phyloP scores from a whole-genome alignment of 495 filamentous ascomycete species.

The Letharia columbiana region DNA sequence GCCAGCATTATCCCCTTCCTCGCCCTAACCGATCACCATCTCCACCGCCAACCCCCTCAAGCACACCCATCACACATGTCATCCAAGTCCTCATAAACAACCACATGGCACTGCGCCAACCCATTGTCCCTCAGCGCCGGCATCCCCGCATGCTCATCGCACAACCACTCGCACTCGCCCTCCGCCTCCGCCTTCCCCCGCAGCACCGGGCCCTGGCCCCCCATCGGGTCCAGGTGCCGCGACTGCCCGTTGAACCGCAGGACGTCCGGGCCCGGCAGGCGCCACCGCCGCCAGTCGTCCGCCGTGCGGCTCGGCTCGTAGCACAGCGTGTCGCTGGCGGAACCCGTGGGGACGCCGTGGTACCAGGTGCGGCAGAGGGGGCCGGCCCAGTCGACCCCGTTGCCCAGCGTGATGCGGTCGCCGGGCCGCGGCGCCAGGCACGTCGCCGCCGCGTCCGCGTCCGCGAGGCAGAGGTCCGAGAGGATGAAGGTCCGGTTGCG shows the following conservation, averaged over 20 bases:
- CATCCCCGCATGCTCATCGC: neutral
- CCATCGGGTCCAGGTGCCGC: neutral
- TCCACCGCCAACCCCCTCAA: too few relatives aligned
- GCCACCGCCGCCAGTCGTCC: neutral
- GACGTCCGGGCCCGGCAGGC: neutral
- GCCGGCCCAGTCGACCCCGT: neutral
- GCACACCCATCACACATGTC: constrained; percentile 4
- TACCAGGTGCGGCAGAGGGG: neutral
- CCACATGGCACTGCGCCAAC: neutral
- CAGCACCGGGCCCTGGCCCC: neutral
- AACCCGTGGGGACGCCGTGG: fast-evolving
- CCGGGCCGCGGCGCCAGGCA: neutral
- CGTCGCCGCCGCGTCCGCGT: neutral
- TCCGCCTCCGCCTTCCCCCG: neutral
- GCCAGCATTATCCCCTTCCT: too few relatives aligned
- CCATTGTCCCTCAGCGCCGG: neutral
- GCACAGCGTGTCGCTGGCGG: neutral
- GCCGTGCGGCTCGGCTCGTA: neutral
- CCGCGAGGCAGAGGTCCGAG: neutral
- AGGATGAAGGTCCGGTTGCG: constrained; percentile 4
- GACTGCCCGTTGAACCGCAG: neutral
- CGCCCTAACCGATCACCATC: too few relatives aligned
- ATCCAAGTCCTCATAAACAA: constrained; percentile 3
- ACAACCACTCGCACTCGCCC: neutral
- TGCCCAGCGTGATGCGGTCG: too few relatives aligned